Evolutionary conservation across 2,329 filamentous ascomycete species (phyloP), one percentile per base, ranked within the genome.

Genomic region (Helotiales sp.): DNA sequence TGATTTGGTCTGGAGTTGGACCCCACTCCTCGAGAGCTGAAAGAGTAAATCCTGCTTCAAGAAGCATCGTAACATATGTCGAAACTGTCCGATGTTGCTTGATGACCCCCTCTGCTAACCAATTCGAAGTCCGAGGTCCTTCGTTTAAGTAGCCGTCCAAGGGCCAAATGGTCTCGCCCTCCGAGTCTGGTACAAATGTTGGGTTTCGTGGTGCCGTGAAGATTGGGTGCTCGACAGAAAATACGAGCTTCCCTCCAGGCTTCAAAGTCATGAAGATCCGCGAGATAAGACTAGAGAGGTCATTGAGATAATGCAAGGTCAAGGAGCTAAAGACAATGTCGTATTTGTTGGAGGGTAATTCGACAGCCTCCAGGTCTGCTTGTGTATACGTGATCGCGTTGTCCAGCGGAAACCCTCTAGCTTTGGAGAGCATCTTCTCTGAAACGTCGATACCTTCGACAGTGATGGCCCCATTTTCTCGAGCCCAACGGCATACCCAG

Each of bases 261-360:
- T 93, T 93, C 24, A 98, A 81, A 22, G 93, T 79, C 63, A 82
- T 82, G 77, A 96, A 95, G 71, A 96, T 88, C 69, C 95, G 89
- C 1, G 85, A 80, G 3, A 98, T 80, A 5, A 96, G 79, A 1
- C 87, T 88, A 0, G 93, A 92, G 6, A 98, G 83, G 72, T 97
- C 90, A 72, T 97, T 97, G 78, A 96, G 87, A 92, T 95, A 98
- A 74, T 98, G 93, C 69, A 98, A 77, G 55, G 89, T 91, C 55
- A 96, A 77, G 54, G 88, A 95, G 70, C 90, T 96, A 63, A 98
- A 78, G 10, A 96, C 90, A 7, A 96, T 84, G 70, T 97, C 91
- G 72, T 96, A 97, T 2, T 85, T 84, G 62, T 84, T 81, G 3
- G 88, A 40, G 7, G 57, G 62, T 29, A 74, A 62, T 30, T 58